Conservation (phyloP, 768 basidiomycete genomes). For the Tephrocybe sp. region DNA sequence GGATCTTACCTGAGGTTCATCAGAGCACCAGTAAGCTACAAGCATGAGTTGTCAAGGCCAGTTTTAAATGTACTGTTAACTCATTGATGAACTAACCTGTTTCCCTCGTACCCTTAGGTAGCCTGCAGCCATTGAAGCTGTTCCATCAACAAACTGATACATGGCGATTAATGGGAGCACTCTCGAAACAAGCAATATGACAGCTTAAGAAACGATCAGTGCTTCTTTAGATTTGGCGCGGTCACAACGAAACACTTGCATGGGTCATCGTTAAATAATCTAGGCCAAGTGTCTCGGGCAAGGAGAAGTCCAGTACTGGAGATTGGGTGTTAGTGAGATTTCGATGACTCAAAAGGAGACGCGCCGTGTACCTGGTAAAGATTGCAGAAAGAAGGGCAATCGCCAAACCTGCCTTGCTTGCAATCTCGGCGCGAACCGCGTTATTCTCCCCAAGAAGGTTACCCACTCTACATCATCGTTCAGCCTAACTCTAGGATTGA, state of each 20-base stretch:
- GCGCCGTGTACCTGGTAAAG: neutral
- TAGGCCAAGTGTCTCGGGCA: conserved; percentile 64
- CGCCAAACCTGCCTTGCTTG: conserved; percentile 52
- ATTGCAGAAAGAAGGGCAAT: conserved; percentile 26
- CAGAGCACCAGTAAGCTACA: conserved; percentile 65
- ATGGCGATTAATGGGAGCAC: conserved; percentile 73
- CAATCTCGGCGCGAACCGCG: conserved; percentile 8
- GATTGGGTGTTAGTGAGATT: too few species aligned
- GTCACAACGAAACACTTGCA: conserved; percentile 28
- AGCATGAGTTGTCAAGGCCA: neutral
- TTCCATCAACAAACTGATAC: conserved; percentile 82
- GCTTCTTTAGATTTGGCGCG: neutral
- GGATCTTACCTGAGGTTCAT: conserved; percentile 66
- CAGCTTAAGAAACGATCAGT: conserved; percentile 31
- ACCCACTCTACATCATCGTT: neutral
- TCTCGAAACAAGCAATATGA: conserved; percentile 55
- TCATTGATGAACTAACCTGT: conserved; percentile 37
- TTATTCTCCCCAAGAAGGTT: conserved; percentile 11
- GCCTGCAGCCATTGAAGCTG: conserved; percentile 61
- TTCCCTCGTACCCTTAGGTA: conserved; percentile 81
- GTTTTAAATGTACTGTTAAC: neutral
- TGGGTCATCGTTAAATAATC: conserved; percentile 68
- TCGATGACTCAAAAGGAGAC: neutral
- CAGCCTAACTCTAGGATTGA: neutral
- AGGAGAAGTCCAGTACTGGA: conserved; percentile 22